Evolutionary conservation across 2,329 filamentous ascomycete species (phyloP), one percentile per base, ranked within the genome.

Genomic region (Sporothrix dimorphospora): DNA sequence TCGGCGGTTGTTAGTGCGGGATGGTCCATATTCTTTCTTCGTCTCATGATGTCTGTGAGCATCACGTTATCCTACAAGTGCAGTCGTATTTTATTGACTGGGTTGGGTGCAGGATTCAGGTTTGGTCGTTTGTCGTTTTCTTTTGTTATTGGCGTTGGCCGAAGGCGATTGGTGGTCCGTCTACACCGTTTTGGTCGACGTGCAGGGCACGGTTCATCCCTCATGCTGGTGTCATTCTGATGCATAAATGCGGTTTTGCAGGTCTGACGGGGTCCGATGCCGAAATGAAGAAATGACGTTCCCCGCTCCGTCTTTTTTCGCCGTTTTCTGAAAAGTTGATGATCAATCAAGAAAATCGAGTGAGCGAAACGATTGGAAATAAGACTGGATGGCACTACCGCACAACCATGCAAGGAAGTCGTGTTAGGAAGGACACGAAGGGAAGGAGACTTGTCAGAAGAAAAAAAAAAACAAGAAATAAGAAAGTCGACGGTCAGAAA

Each of bases 321-420:
- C n/a, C 38, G n/a, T 65, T 65, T 65, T 45, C 27, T 8, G 12
- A n/a, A 24, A 65, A 16, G 12, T 65, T 42, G 59, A 65, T 65
- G 59, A 65, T 45, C 59, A 65, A 65, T 45, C 59, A 65, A 45
- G 27, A 63, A 63, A 6, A 34, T 24, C 8, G 53, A 6, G 5
- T 42, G 19, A n/a, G 16, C n/a, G n/a, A 38, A 42, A 6, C 7
- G 59, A 45, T 19, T 63, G 59, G 59, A 63, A 63, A 27, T 27
- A 63, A 12, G 59, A 65, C 40, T 8, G n/a, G 12, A 42, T 24
- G 9, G 12, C 19, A 42, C 21, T 19, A 45, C 6, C n/a, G 30
- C 34, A 27, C 49, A 53, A 53, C 21, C 21, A 24, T 53, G 49
- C 49, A 53, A 19, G 6, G 42, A 34, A 34, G 30, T 3, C 30